Conservation (phyloP, 257 asterid genomes). For the Perilla frutescens region DNA sequence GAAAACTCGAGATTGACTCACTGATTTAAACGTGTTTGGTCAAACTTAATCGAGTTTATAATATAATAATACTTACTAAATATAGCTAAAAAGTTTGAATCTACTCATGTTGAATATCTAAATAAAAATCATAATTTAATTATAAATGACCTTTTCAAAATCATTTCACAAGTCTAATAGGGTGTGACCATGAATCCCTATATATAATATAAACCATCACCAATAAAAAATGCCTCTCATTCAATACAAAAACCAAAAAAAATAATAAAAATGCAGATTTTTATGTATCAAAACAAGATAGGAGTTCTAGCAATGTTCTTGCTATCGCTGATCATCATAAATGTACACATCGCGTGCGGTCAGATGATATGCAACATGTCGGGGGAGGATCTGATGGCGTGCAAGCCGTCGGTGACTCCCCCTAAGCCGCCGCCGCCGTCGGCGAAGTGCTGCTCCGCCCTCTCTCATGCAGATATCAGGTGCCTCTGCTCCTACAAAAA, state of each 20-base stretch:
- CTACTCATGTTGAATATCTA: too few relatives aligned
- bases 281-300: background rate
- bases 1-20: too few relatives aligned
- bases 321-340: background rate
- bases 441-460: constrained; percentile 56
- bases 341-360: constrained; percentile 2
- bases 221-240: too few relatives aligned
- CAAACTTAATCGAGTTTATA: too few relatives aligned
- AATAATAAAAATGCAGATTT: background rate
- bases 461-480: constrained; percentile 54
- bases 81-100: too few relatives aligned
- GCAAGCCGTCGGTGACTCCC: constrained; percentile 59
- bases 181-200: background rate
- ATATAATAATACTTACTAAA: too few relatives aligned
- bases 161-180: constrained; percentile 12
- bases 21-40: too few relatives aligned
- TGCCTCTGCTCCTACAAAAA: constrained; percentile 69
- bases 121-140: too few relatives aligned
- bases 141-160: too few relatives aligned
- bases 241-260: background rate
- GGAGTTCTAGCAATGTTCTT: background rate
- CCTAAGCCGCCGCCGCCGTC: constrained; percentile 62
- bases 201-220: background rate
- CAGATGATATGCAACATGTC: constrained; percentile 57
- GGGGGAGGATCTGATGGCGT: constrained; percentile 51